Conservation (phyloP, 192 early-diverging fungal genomes). For the Podila verticillata region DNA sequence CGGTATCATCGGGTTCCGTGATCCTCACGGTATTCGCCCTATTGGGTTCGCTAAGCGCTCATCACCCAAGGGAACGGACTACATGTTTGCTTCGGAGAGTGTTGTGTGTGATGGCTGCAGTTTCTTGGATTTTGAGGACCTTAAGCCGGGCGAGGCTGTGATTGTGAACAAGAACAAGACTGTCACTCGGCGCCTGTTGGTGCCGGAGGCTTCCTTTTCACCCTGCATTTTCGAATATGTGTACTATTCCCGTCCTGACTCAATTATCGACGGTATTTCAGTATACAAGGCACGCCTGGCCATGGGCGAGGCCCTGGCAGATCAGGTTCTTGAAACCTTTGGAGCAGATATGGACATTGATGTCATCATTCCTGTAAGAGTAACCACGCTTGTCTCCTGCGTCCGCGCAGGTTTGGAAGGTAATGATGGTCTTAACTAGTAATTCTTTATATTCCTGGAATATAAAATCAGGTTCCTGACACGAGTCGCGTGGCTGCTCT, state of each 20-base stretch:
- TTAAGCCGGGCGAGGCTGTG: constrained; percentile 93
- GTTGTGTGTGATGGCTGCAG: constrained; percentile 92
- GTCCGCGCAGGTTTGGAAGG: not conserved
- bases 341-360: constrained; percentile 90
- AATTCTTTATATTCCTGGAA: not conserved
- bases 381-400: not conserved
- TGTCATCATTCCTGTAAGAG: constrained; percentile 95
- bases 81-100: constrained; percentile 99
- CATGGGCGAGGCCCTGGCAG: constrained; percentile 97
- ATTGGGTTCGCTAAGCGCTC: constrained; percentile 90
- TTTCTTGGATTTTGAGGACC: constrained; percentile 90
- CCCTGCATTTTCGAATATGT: constrained; percentile 99
- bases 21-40: constrained; percentile 97
- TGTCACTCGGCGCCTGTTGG: constrained; percentile 73
- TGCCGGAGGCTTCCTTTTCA: constrained; percentile 64
- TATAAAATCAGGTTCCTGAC: constrained; percentile 81
- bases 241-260: constrained; percentile 98
- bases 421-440: no score
- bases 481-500: constrained; percentile 95
- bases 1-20: constrained; percentile 94
- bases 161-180: constrained; percentile 85
- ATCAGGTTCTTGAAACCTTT: constrained; percentile 79
- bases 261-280: constrained; percentile 97
- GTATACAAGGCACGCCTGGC: constrained; percentile 97
- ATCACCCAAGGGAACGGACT: constrained; percentile 80